Evolutionary conservation across 2,329 filamentous ascomycete species (phyloP).

Genomic region (Botrytis aclada): DNA sequence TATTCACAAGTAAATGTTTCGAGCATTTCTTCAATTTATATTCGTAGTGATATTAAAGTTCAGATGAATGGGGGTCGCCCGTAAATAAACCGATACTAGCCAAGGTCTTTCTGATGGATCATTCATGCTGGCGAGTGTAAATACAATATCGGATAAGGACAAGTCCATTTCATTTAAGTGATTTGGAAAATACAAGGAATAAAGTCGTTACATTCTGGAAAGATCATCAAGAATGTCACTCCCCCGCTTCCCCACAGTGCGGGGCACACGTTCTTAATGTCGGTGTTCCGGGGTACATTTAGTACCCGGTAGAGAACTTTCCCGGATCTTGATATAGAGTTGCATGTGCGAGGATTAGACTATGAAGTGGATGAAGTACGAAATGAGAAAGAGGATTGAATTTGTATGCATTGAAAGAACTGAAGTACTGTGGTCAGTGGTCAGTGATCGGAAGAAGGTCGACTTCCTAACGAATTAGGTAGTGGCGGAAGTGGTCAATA

Average conservation of each 20-base stretch:
- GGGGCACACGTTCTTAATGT: neutral
- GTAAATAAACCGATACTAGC: neutral
- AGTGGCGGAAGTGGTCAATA: neutral
- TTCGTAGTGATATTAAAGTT: neutral
- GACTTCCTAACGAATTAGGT: neutral
- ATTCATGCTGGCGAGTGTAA: neutral
- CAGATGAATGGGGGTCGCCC: neutral
- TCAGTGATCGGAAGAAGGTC: neutral
- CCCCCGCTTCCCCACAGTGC: neutral
- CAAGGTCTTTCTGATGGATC: neutral
- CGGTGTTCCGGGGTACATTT: neutral
- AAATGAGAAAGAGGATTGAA: neutral
- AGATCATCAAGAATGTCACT: neutral
- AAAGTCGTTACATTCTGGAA: neutral
- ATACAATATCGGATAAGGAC: neutral
- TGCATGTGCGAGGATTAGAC: neutral
- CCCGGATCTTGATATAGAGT: neutral
- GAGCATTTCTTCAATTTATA: neutral
- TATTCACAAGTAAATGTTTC: neutral
- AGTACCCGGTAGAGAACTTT: neutral
- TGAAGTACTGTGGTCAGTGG: neutral
- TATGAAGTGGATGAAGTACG: neutral
- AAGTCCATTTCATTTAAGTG: neutral
- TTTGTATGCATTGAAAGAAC: neutral
- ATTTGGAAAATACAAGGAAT: neutral